Evolutionary conservation across 2,329 filamentous ascomycete genomes (phyloP), one percentile per base, ranked within the genome.

Genomic region (Calonectria pseudoreteaudii): DNA sequence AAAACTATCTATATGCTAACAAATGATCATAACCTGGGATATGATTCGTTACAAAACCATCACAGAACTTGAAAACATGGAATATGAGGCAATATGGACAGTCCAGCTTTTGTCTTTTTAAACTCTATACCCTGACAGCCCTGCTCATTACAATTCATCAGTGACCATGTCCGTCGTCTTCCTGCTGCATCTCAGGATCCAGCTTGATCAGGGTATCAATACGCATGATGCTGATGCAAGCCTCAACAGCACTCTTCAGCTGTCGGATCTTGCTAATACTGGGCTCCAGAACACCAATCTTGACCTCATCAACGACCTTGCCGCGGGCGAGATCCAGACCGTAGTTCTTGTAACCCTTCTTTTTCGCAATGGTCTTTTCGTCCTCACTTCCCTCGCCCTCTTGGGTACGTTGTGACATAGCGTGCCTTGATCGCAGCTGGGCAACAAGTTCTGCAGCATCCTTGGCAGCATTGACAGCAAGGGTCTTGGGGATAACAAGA

Each of bases 341-440:
- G 85, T 99, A 99, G 90, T 99, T 99, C 88, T 96, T 97, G 90
- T 98, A 99, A 81, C 94, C 94, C 92, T 98, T 98, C 88, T 96
- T 97, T 86, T 95, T 95, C 64, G 95, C 95, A 72, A 97, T 90
- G 68, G 92, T 93, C 90, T 97, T 98, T 85, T 97, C 95, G 81
- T 98, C 94, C 85, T 96, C 94, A 79, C 91, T 93, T 67, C 90
- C 92, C 79, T 96, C 94, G n/a, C 93, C 93, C 77, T 98, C 95
- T 82, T 94, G 92, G 77, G 95, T 95, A 80, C 96, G 94, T 87
- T 99, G 97, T 72, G 96, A 98, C 65, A 98, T 91, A 41, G 97
- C 96, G 85, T 99, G 97, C 80, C 96, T 92, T 80, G 95, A 97
- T 79, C 97, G 95, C 77, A 99, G 92, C 87, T 98, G 96, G 31